phyloP scores from a whole-genome alignment of 176 grass and related monocot species.

The Lolium perenne region DNA sequence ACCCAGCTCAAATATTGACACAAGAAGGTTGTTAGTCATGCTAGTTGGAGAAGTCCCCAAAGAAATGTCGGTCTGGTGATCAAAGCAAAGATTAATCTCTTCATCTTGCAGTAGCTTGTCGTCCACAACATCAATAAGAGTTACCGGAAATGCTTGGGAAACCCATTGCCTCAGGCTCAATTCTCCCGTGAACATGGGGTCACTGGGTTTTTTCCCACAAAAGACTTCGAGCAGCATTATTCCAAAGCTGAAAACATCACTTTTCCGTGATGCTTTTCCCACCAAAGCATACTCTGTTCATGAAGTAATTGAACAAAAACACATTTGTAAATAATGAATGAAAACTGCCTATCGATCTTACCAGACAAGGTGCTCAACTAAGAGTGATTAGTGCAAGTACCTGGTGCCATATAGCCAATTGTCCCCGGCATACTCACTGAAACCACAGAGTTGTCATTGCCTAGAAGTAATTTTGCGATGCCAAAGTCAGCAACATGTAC shows the following conservation, averaged over 20 bases:
- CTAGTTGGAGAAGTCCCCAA: neutral
- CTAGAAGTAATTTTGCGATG: neutral
- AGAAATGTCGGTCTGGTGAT: neutral
- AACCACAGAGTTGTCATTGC: neutral
- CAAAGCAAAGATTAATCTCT: neutral
- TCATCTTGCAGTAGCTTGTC: conserved; percentile 11
- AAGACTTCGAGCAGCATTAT: conserved; percentile 4
- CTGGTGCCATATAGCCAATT: neutral
- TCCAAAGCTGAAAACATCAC: conserved; percentile 6
- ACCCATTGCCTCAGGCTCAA: conserved; percentile 29
- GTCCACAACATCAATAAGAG: neutral
- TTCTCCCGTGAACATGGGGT: conserved; percentile 3
- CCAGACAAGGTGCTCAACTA: neutral
- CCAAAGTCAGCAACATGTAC: neutral
- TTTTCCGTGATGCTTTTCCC: conserved; percentile 10
- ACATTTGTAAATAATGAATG: neutral
- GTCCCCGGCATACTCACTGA: neutral
- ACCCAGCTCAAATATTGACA: neutral
- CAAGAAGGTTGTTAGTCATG: neutral
- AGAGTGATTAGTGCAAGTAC: neutral
- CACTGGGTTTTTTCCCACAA: neutral
- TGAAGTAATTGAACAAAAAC: neutral
- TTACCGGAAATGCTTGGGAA: neutral
- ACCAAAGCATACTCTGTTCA: neutral
- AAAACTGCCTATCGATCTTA: neutral